These are phyloP conservation scores for Boletus rubescentipes DNA, from an alignment of 768 basidiomycete genomes.

Conservation along the genomic window DNA sequence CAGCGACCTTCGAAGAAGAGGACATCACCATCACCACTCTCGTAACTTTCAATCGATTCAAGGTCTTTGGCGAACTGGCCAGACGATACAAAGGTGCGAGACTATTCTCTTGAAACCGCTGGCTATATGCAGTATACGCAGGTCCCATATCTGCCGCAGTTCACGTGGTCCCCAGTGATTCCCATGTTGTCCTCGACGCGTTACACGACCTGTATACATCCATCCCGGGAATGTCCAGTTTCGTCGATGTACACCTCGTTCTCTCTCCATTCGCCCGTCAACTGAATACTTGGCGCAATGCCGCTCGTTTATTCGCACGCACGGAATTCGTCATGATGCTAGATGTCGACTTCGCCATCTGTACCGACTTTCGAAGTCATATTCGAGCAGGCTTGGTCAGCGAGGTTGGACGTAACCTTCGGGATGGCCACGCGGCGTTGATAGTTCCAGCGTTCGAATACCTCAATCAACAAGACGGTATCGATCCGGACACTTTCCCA, in stretches of 20 bases:
- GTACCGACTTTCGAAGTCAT: constrained; percentile 72
- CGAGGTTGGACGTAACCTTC: constrained; percentile 43
- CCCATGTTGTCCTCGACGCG: constrained; percentile 53
- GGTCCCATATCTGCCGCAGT: constrained; percentile 86
- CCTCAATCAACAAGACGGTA: constrained; percentile 60
- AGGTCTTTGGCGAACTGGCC: constrained; percentile 69
- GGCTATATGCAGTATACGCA: constrained; percentile 24
- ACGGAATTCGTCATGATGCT: constrained; percentile 89
- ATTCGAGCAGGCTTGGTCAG: constrained; percentile 42
- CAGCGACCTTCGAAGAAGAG: constrained; percentile 49
- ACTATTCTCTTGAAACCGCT: not conserved
- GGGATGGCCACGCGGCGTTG: constrained; percentile 63
- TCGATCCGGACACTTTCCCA: constrained; percentile 60
- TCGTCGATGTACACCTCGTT: constrained; percentile 85
- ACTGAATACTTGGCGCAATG: constrained; percentile 89
- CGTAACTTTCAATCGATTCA: constrained; percentile 76
- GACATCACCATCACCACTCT: constrained; percentile 87
- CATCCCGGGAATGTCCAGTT: constrained; percentile 59
- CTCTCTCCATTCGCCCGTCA: constrained; percentile 79
- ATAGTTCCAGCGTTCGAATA: constrained; percentile 89
- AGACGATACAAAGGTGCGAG: constrained; percentile 70
- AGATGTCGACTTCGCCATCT: constrained; percentile 84
- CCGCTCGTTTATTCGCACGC: constrained; percentile 78
- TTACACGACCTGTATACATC: constrained; percentile 68
- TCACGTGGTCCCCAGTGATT: constrained; percentile 52